A percentile compares a stretch with the other conserved stretches of the same genome.
phyloP scores from a whole-genome alignment of 108 stramenopile species.

The Skeletonema tropicum region DNA sequence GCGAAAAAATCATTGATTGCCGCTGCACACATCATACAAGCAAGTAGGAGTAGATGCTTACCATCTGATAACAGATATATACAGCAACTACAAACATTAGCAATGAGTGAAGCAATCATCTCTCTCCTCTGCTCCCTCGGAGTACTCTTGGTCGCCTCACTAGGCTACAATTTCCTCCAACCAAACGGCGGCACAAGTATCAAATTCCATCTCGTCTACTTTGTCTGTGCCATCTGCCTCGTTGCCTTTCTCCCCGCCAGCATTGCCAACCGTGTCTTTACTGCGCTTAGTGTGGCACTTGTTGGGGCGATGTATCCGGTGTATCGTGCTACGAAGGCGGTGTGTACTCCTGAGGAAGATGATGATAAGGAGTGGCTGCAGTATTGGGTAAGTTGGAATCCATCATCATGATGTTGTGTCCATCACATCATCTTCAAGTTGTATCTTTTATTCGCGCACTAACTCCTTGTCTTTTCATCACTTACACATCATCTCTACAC shows the following conservation, averaged over 20 bases:
- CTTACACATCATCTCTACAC: not conserved
- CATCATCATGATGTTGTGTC: too few species aligned
- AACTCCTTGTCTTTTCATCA: not conserved
- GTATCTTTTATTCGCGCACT: not conserved
- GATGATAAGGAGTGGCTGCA: conserved; percentile 52
- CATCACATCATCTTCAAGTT: not conserved
- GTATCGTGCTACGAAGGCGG: conserved; percentile 39
- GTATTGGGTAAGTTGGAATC: not conserved
- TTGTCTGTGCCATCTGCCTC: conserved; percentile 4
- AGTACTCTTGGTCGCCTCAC: conserved; percentile 20
- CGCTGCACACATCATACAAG: too few species aligned
- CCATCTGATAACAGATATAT: too few species aligned
- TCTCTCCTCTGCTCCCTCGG: conserved; percentile 20
- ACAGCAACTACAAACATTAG: not conserved
- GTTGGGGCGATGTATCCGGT: conserved; percentile 42
- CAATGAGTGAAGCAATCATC: not conserved
- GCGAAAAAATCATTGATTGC: too few species aligned
- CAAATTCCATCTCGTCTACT: conserved; percentile 19
- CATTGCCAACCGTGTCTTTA: conserved; percentile 27
- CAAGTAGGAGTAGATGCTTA: too few species aligned
- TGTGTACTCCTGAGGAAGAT: conserved; percentile 36
- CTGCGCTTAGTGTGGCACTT: conserved; percentile 29
- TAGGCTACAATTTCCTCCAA: conserved; percentile 36
- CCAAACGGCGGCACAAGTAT: conserved; percentile 10
- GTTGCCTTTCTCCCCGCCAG: conserved; percentile 17